Conservation (phyloP, 345 rosid species). For the Litchi chinensis region DNA sequence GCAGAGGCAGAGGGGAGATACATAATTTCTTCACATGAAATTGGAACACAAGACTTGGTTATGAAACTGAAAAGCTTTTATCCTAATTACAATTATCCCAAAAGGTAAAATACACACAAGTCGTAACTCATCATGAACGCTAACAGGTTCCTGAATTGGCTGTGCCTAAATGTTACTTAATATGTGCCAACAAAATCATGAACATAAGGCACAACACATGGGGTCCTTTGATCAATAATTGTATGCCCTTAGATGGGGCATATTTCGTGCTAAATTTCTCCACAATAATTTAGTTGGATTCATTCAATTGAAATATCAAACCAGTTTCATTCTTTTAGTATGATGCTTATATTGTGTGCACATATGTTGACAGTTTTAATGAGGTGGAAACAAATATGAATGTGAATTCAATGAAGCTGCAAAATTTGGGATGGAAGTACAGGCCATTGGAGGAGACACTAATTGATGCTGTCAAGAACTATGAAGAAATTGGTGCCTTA, state of each 20-base stretch:
- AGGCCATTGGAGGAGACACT: conserved; percentile 47
- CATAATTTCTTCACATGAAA: conserved; percentile 40
- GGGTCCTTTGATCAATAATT: conserved; percentile 6
- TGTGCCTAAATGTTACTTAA: not conserved
- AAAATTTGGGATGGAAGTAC: conserved; percentile 50
- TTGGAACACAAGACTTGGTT: conserved; percentile 31
- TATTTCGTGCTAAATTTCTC: not conserved
- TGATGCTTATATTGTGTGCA: not conserved
- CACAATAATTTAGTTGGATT: not conserved
- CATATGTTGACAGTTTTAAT: conserved; percentile 19
- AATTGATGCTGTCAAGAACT: conserved; percentile 42
- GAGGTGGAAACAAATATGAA: conserved; percentile 15
- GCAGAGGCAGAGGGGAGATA: conserved; percentile 50
- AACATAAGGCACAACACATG: not conserved
- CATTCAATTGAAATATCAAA: not conserved
- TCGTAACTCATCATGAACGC: not conserved
- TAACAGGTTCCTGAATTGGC: not conserved
- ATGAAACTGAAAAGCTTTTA: conserved; percentile 37
- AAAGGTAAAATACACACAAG: conserved; percentile 30
- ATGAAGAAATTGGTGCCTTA: conserved; percentile 35
- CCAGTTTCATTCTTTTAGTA: not conserved
- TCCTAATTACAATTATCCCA: conserved; percentile 43
- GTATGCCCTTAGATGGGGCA: not conserved
- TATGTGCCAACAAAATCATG: conserved; percentile 6
- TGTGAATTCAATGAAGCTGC: conserved; percentile 45